These are phyloP conservation scores for Podospora fimiseda DNA, from an alignment of 495 filamentous ascomycete species.

Conservation along the genomic window DNA sequence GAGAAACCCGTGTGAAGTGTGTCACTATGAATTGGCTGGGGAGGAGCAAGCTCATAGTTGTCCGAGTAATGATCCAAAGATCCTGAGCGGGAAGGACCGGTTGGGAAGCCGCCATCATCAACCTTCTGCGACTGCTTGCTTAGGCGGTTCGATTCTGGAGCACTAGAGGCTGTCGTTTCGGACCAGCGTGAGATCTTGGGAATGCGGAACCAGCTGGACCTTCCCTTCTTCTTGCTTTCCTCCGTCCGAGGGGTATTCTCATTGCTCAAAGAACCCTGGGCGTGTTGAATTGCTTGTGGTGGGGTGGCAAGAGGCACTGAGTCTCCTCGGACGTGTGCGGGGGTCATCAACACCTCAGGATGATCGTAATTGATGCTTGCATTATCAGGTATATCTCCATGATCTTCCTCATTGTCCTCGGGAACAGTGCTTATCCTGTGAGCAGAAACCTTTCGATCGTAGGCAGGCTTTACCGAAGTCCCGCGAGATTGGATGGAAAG, in stretches of 20 bases:
- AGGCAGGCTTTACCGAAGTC: constrained; percentile 50
- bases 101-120: constrained; percentile 29
- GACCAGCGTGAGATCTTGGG: constrained; percentile 96
- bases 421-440: constrained; percentile 84
- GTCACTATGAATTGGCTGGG: constrained; percentile 51
- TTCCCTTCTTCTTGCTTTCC: constrained; percentile 84
- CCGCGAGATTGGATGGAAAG: constrained; percentile 62
- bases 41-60: constrained; percentile 55
- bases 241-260: constrained; percentile 46
- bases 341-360: constrained; percentile 43
- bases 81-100: constrained; percentile 57
- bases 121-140: constrained; percentile 44
- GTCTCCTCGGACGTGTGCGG: constrained; percentile 47
- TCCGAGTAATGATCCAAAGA: constrained; percentile 61
- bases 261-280: constrained; percentile 39
- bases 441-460: constrained; percentile 60
- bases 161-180: constrained; percentile 78
- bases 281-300: constrained; percentile 44
- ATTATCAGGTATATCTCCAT: constrained; percentile 48
- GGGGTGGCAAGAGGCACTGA: constrained; percentile 68
- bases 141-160: constrained; percentile 41
- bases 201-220: constrained; percentile 84
- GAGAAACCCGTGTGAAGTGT: constrained; percentile 64
- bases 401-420: constrained; percentile 69
- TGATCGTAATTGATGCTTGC: constrained; percentile 40